Evolutionary conservation across 2,329 filamentous ascomycete genomes (phyloP).

Genomic region (Claviceps arundinis): DNA sequence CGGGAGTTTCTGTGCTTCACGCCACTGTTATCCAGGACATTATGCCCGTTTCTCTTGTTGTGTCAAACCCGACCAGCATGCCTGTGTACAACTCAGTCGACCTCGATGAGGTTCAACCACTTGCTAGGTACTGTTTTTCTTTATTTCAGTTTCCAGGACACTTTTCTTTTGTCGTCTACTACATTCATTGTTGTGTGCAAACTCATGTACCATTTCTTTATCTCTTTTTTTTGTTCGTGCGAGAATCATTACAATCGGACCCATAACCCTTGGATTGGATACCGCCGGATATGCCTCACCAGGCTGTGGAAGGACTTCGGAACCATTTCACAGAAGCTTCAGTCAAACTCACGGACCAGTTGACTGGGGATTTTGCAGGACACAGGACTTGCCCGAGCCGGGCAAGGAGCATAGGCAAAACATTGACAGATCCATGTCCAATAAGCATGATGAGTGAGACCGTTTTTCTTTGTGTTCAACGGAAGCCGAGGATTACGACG

Average conservation of each 20-base stretch:
- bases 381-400: slow-evolving; percentile 9
- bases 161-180: slow-evolving; percentile 17
- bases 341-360: background rate
- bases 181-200: slow-evolving; percentile 6
- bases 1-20: slow-evolving; percentile 3
- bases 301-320: background rate
- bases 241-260: background rate
- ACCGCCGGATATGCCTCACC: background rate
- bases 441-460: slow-evolving; percentile 4
- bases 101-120: slow-evolving; percentile 46
- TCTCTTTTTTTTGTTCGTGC: slow-evolving; percentile 14
- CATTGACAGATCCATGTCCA: background rate
- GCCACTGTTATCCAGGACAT: slow-evolving; percentile 10
- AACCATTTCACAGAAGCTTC: background rate
- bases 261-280: background rate
- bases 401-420: slow-evolving; percentile 4
- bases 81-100: slow-evolving; percentile 39
- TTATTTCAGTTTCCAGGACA: slow-evolving; percentile 27
- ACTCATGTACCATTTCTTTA: slow-evolving; percentile 4
- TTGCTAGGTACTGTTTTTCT: slow-evolving; percentile 49
- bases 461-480: background rate
- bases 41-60: slow-evolving; percentile 36
- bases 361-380: background rate
- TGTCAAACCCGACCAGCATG: slow-evolving; percentile 36
- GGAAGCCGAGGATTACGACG: background rate